A percentile compares a stretch with the other conserved stretches of the same genome.
These are phyloP conservation scores for Pichia membranifaciens DNA, from an alignment of 805 yeast species.

Conservation along the genomic window DNA sequence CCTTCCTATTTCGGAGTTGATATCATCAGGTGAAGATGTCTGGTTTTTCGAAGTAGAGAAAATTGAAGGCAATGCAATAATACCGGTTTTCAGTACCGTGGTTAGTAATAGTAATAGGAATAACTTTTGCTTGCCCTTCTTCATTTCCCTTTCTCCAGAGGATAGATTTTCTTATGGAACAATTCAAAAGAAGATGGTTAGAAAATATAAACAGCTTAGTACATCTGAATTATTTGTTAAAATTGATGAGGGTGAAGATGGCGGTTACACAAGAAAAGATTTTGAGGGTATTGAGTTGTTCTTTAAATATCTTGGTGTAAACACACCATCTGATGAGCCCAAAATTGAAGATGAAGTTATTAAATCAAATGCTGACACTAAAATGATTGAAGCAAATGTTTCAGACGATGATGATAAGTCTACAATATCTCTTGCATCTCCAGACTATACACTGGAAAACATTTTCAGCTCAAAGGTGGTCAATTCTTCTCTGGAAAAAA, in stretches of 20 bases:
- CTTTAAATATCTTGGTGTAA: slow-evolving; percentile 14
- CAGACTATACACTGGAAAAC: slow-evolving; percentile 3
- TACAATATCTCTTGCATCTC: slow-evolving; percentile 8
- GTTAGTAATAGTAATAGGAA: slow-evolving; percentile 37
- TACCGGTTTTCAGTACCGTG: slow-evolving; percentile 54
- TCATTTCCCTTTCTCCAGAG: slow-evolving; percentile 48
- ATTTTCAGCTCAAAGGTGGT: slow-evolving; percentile 4
- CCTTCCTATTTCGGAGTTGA: slow-evolving; percentile 62
- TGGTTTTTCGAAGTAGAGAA: slow-evolving; percentile 47
- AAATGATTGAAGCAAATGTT: background rate
- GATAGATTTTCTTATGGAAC: slow-evolving; percentile 53
- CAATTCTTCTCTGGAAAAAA: slow-evolving; percentile 2
- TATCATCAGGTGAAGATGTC: slow-evolving; percentile 55
- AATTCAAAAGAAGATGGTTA: slow-evolving; percentile 53
- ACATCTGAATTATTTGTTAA: slow-evolving; percentile 35
- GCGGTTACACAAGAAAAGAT: slow-evolving; percentile 19
- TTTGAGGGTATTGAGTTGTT: slow-evolving; percentile 24
- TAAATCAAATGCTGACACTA: background rate
- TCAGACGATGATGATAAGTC: slow-evolving; percentile 2
- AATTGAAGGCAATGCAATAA: slow-evolving; percentile 44
- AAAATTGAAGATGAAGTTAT: background rate
- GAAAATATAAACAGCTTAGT: slow-evolving; percentile 41
- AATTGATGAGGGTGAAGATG: slow-evolving; percentile 18
- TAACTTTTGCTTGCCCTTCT: slow-evolving; percentile 73
- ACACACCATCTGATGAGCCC: background rate